Percentiles rank a stretch among this genome's conserved stretches.
phyloP scores from a whole-genome alignment of 345 rosid genomes.

The sweet orange (Citrus sinensis) region DNA sequence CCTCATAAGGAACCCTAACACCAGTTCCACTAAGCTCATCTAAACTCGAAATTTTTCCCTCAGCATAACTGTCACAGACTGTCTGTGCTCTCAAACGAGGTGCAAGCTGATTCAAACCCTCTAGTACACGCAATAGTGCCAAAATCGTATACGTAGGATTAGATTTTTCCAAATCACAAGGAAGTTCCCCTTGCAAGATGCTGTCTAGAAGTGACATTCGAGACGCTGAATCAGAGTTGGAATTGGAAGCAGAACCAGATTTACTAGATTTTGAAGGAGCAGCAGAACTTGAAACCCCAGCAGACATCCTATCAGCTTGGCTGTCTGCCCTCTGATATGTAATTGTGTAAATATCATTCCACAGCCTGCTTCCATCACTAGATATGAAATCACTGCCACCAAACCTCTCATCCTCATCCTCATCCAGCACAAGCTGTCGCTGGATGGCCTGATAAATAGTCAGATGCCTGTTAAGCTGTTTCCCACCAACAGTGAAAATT shows the following conservation, averaged over 20 bases:
- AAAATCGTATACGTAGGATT: conserved; percentile 86
- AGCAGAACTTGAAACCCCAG: conserved; percentile 59
- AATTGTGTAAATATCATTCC: conserved; percentile 88
- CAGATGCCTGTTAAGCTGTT: conserved; percentile 88
- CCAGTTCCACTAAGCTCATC: conserved; percentile 54
- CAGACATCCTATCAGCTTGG: conserved; percentile 64
- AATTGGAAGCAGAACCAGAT: conserved; percentile 42
- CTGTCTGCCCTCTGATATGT: conserved; percentile 85
- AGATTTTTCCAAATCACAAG: conserved; percentile 93
- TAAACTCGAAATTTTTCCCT: conserved; percentile 53
- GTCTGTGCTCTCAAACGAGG: conserved; percentile 75
- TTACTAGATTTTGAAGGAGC: conserved; percentile 52
- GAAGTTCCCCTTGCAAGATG: conserved; percentile 84
- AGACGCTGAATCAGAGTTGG: conserved; percentile 48
- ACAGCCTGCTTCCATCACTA: conserved; percentile 87
- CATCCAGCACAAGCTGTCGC: conserved; percentile 81
- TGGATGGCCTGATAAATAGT: conserved; percentile 99
- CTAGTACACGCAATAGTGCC: conserved; percentile 81
- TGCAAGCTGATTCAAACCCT: conserved; percentile 92
- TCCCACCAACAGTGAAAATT: conserved; percentile 80
- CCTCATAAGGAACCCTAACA: conserved; percentile 67
- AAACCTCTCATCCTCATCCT: conserved; percentile 90
- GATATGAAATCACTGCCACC: conserved; percentile 74
- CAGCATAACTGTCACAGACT: conserved; percentile 57
- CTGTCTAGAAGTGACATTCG: conserved; percentile 80